Percentiles rank a stretch among this genome's conserved stretches.
Conservation (phyloP, 306 rosid species). For the Cicer chorassanicum region DNA sequence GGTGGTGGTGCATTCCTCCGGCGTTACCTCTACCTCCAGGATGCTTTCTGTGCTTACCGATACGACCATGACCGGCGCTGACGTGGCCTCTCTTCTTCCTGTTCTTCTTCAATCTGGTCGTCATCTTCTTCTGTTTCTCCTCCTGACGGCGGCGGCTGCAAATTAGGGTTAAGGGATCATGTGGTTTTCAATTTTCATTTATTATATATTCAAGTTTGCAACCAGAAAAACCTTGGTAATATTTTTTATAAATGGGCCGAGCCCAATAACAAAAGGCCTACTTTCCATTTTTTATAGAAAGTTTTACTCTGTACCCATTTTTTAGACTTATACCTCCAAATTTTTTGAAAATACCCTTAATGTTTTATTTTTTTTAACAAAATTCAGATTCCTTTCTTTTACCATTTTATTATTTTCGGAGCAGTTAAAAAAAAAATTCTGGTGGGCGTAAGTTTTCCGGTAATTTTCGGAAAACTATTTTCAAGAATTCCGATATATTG, state of each 20-base stretch:
- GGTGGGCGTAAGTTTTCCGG: no score
- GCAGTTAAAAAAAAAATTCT: no score
- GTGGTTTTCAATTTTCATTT: not conserved
- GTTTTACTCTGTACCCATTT: no score
- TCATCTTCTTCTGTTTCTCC: not conserved
- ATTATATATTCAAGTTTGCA: not conserved
- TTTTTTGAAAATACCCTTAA: no score
- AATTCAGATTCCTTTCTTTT: no score
- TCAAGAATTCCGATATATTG: no score
- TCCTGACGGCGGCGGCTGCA: not conserved
- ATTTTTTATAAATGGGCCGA: not conserved
- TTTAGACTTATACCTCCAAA: no score
- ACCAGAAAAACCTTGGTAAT: not conserved
- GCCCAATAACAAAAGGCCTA: not conserved
- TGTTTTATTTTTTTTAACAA: no score
- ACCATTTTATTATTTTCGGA: no score
- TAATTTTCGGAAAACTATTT: no score
- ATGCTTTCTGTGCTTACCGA: conserved; percentile 17
- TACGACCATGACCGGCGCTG: conserved; percentile 19
- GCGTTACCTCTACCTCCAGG: conserved; percentile 18
- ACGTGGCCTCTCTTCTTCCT: conserved; percentile 24
- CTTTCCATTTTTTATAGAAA: not conserved
- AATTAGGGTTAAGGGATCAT: not conserved
- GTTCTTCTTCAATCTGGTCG: not conserved
- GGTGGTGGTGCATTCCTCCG: conserved; percentile 11